Evolutionary conservation across 75 land plant species (phyloP).

Genomic region (Isoetes taiwanensis): DNA sequence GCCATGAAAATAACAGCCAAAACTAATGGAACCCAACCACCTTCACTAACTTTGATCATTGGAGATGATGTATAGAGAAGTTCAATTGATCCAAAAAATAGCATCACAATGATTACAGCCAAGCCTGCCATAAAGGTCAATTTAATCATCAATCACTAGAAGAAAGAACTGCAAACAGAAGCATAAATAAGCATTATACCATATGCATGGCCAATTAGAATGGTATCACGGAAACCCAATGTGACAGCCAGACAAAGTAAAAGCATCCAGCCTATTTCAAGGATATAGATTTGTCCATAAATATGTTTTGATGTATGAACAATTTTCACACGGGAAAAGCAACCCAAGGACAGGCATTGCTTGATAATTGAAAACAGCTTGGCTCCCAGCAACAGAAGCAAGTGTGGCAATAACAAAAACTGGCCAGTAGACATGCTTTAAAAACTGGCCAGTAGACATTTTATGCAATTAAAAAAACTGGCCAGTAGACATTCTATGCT

Average conservation of each 20-base stretch:
- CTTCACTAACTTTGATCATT: constrained; percentile 31
- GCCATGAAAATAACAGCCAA: constrained; percentile 23
- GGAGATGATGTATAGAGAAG: constrained; percentile 31
- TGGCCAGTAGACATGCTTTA: constrained; percentile 6
- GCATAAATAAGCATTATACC: too few species aligned
- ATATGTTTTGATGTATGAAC: constrained; percentile 1
- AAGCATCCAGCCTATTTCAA: constrained; percentile 2
- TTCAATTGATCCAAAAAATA: constrained; percentile 37
- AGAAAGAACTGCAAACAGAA: not conserved
- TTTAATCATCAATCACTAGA: not conserved
- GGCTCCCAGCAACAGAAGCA: constrained; percentile 3
- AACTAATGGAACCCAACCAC: constrained; percentile 41
- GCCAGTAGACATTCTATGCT: too few species aligned
- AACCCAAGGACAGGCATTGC: constrained; percentile 3
- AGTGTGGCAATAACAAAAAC: constrained; percentile 7
- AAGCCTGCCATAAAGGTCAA: constrained; percentile 28
- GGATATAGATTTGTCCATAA: constrained; percentile 1
- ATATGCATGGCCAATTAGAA: constrained; percentile 4
- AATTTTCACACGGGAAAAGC: constrained; percentile 5
- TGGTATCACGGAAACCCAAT: not conserved
- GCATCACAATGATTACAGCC: constrained; percentile 72
- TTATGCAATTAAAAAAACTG: too few species aligned
- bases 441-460: too few species aligned
- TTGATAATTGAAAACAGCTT: constrained; percentile 7
- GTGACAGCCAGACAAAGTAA: constrained; percentile 1